Evolutionary conservation across 176 grass and related monocot genomes (phyloP), one percentile per base, ranked within the genome.

Genomic region (Aegilops sharonensis): DNA sequence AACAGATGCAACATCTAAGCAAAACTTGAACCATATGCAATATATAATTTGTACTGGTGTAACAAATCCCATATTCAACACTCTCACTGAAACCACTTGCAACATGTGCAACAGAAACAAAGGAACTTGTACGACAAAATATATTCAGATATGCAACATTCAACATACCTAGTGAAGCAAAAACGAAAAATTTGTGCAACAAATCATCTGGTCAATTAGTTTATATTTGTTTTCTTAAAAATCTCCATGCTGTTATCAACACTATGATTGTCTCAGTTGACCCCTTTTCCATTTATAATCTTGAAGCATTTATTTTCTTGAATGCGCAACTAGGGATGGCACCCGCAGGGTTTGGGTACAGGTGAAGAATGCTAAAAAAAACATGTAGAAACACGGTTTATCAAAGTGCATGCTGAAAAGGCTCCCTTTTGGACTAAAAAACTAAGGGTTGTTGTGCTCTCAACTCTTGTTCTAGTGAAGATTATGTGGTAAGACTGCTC

Each of bases 401-500:
- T 95, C 36, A 98, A 98, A 89, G 85, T 98, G 80, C 91, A 95
- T 85, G 96, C 96, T 59, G 93, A 98, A 98, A 98, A 98, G 79
- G 87, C 91, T 23, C 96, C 90, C 23, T 98, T 95, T 81, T 72
- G 95, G 84, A 98, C 96, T 0, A 88, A 95, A 70, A 98, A 98
- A 66, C 90, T 94, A 31, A 94, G 93, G 84, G 79, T 98, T 5
- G 75, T 91, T 62, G 88, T 95, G 29, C 91, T 95, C n/a, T 93
- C 96, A 2, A 98, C 93, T 54, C 90, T 98, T 68, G 93, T 91
- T 78, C 56, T 98, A 76, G 91, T 98, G 78, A 98, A 98, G 87
- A 95, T 39, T 95, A 98, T 60, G 90, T 95, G 89, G 96, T 98
- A 88, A 89, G 90, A 50, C 11, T 6, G 21, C 36, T 27, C 21